Evolutionary conservation across 352 stramenopile species (phyloP), one percentile per base, ranked within the genome.

Genomic region (Thalassiosira ordinaria): DNA sequence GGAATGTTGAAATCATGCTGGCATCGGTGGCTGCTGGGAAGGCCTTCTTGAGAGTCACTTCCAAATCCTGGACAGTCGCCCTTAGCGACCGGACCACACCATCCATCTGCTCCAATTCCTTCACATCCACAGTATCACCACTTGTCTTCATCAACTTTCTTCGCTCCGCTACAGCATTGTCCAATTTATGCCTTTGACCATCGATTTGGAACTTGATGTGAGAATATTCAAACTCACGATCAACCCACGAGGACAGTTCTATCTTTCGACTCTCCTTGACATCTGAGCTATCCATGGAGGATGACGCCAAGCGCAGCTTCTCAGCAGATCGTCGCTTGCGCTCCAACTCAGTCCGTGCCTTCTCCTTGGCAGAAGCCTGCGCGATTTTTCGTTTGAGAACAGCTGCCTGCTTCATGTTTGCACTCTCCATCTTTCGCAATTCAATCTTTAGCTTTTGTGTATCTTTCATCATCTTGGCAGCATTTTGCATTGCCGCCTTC

Each of bases 381-480:
- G 75, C 73, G 20, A 83, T 80, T 52, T 91, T 91, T 20, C 82
- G 41, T 33, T 82, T 81, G 29, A 91, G 46, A 9, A 89, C 85
- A 8, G 49, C 60, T 4, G 78, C 78, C 51, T 91, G 85, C 35
- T 82, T 86, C 14, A 80, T 57, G 14, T 82, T 82, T n/a, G 59
- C 64, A 31, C 68, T 82, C 52, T 87, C 84, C 3, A 89, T 86
- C 57, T 86, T 88, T 1, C 61, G 64, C 27, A 91, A 52, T 62
- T 91, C 85, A 26, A 82, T 49, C 55, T 88, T 89, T 6, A 91
- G 62, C 35, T 79, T 78, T 37, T 88, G 80, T 16, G 68, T 85
- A 44, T 91, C 79, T 20, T 73, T 73, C 39, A 91, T 68, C 71
- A 91, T 72, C 13, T 63, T 78, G 31, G 79, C 52, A 24, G 85